Conservation (phyloP, 1,139 yeast genomes). For the Sugiyamaella xylanicola region DNA sequence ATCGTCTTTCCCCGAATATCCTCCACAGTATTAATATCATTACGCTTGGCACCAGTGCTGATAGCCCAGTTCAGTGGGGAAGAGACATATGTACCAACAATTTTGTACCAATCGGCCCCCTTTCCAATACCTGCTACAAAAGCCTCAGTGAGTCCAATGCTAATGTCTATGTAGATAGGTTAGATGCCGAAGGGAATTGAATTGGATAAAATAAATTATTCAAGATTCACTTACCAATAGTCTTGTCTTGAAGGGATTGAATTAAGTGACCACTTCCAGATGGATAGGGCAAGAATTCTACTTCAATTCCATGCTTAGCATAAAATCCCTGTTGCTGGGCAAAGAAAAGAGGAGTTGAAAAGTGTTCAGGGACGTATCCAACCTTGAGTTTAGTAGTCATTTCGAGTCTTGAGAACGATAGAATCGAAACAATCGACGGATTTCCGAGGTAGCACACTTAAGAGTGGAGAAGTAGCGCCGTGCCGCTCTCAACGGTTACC, state of each 20-base stretch:
- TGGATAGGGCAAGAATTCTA: slow-evolving; percentile 72
- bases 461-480: slow-evolving; percentile 2
- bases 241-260: slow-evolving; percentile 63
- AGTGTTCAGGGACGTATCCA: slow-evolving; percentile 91
- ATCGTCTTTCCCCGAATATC: slow-evolving; percentile 65
- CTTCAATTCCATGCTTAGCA: slow-evolving; percentile 47
- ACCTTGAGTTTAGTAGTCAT: slow-evolving; percentile 46
- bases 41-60: slow-evolving; percentile 67
- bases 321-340: slow-evolving; percentile 66
- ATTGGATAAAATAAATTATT: neutral
- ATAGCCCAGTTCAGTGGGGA: slow-evolving; percentile 89
- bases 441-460: neutral
- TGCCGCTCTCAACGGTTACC: neutral
- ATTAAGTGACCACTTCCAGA: slow-evolving; percentile 90
- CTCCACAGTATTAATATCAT: slow-evolving; percentile 52
- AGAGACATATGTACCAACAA: slow-evolving; percentile 79
- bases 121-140: slow-evolving; percentile 81
- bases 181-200: too few species aligned
- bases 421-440: too few species aligned
- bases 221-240: slow-evolving; percentile 49
- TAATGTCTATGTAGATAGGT: too few species aligned
- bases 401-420: too few species aligned
- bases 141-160: slow-evolving; percentile 89
- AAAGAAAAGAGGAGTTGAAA: slow-evolving; percentile 79
- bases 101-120: slow-evolving; percentile 63